Conservation (phyloP, 306 rosid species). For the Inga leiocalycina region DNA sequence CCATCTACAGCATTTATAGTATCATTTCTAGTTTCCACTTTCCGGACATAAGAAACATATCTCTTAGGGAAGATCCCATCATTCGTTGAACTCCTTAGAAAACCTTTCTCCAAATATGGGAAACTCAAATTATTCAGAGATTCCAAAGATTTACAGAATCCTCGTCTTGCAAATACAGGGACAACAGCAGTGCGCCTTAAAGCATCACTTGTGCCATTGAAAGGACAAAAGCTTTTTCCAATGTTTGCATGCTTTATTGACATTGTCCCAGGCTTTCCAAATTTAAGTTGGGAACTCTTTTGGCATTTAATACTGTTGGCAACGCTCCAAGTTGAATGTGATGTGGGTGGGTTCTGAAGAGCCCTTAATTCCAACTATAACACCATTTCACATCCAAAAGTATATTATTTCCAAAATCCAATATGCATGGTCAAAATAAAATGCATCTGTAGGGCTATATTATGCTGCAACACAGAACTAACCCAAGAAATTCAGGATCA, state of each 20-base stretch:
- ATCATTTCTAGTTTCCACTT: slow-evolving; percentile 27
- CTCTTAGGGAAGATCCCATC: slow-evolving; percentile 46
- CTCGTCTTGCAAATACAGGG: slow-evolving; percentile 21
- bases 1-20: slow-evolving; percentile 23
- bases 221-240: slow-evolving; percentile 27
- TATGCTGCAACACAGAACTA: not conserved
- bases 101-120: slow-evolving; percentile 31
- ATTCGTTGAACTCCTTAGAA: slow-evolving; percentile 28
- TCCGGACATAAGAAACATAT: slow-evolving; percentile 48
- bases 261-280: slow-evolving; percentile 34
- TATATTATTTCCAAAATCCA: not conserved
- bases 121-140: slow-evolving; percentile 29
- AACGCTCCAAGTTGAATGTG: slow-evolving; percentile 30
- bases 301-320: slow-evolving; percentile 30
- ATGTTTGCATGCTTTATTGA: slow-evolving; percentile 25
- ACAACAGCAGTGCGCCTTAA: slow-evolving; percentile 19
- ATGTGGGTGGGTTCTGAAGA: slow-evolving; percentile 43
- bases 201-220: slow-evolving; percentile 31
- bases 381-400: slow-evolving; percentile 20
- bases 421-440: slow-evolving; percentile 3
- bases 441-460: not conserved
- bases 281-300: slow-evolving; percentile 42
- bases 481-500: not conserved
- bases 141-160: slow-evolving; percentile 33
- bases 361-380: slow-evolving; percentile 63